A percentile compares a stretch with the other conserved stretches of the same genome.
These are phyloP conservation scores for Persicaria tinctoria DNA, from an alignment of 148 eudicot species.

Conservation along the genomic window DNA sequence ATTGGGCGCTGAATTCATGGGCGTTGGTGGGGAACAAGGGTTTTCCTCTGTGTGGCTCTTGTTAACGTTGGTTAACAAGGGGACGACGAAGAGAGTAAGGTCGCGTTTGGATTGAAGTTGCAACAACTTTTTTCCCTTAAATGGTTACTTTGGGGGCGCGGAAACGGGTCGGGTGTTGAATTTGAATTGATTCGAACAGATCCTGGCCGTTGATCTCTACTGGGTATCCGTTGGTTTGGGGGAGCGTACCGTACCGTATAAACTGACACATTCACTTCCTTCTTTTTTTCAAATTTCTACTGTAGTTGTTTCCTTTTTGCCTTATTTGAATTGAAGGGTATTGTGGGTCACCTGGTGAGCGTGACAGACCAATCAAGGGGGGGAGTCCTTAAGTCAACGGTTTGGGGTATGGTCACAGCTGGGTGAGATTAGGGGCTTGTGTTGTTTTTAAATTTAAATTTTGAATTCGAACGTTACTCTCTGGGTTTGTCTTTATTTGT, in stretches of 20 bases:
- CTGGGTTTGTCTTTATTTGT: constrained; percentile 17
- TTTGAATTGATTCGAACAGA: constrained; percentile 26
- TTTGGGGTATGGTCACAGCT: not conserved
- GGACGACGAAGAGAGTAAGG: not conserved
- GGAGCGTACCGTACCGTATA: constrained; percentile 33
- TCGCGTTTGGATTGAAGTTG: not conserved
- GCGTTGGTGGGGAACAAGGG: not conserved
- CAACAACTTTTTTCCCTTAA: not conserved
- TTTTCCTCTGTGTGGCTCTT: no score
- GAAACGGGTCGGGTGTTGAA: constrained; percentile 12
- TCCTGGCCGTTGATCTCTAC: constrained; percentile 36
- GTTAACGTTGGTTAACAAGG: not conserved
- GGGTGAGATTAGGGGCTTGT: not conserved
- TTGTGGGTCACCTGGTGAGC: not conserved
- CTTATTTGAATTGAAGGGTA: constrained; percentile 6
- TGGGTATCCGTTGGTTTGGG: constrained; percentile 29
- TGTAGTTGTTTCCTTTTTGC: not conserved
- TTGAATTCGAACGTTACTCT: constrained; percentile 21
- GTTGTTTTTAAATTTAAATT: constrained; percentile 19
- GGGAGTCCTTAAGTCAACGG: not conserved
- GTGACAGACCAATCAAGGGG: constrained; percentile 13
- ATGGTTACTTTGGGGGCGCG: constrained; percentile 46
- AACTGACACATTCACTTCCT: not conserved
- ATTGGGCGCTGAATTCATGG: constrained; percentile 12
- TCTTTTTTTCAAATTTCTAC: not conserved